Evolutionary conservation across 2,329 filamentous ascomycete species (phyloP), one percentile per base, ranked within the genome.

Genomic region (Huntiella bhutanensis): DNA sequence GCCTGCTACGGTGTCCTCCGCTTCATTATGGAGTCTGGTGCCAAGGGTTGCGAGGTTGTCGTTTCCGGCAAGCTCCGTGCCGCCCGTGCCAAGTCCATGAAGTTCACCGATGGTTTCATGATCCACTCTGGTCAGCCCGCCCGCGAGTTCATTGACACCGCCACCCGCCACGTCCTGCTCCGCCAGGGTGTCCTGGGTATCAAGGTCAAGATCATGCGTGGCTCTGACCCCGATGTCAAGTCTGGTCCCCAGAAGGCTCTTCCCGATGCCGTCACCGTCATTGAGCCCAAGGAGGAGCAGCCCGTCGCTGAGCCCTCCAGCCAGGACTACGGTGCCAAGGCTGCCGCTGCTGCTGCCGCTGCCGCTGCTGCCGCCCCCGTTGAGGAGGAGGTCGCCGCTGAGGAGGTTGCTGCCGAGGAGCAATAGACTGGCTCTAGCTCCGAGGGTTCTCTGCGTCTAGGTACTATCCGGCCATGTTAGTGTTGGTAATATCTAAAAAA

Each of bases 41-140:
- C 91, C 69, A 98, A 98, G 83, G 91, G 91, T 70, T 98, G 91
- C 68, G 91, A 98, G 75, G 91, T 98, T 57, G 91, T 98, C 64
- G 91, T 98, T 58, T 95, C 86, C 59, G 91, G 91, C 69, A 98
- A 98, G 81, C 83, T 98, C 60, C 82, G 91, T 64, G 91, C 91
- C 67, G 91, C 91, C 62, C 86, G 91, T 76, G 91, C 91, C 70
- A 98, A 98, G 85, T 85, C 77, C 73, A 98, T 98, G 91, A 98
- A 98, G 82, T 98, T 98, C 82, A 98, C 91, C 69, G 87, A 98
- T 70, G 91, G 91, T 67, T 98, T 98, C 85, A 98, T 98, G 91
- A 98, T 98, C 73, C 91, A 98, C 84, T 98, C 91, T 62, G 91
- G 91, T 72, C 91, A 98, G 70, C 91, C 91, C 63, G 91, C 88